Evolutionary conservation across 2,329 filamentous ascomycete genomes (phyloP).

Genomic region (Talaromyces sp.): DNA sequence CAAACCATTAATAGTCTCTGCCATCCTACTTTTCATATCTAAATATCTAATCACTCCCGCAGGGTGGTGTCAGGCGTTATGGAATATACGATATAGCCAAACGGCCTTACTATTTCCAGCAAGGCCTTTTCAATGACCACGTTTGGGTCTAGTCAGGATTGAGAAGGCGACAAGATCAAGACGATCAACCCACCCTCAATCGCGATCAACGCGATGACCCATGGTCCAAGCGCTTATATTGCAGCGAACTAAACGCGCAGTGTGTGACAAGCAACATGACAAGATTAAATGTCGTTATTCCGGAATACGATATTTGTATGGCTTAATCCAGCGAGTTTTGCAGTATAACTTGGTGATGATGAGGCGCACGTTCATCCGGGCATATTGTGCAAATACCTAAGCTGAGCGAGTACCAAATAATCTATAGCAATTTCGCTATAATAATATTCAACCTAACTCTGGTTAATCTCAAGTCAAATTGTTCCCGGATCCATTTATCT

Average conservation of each 20-base stretch:
- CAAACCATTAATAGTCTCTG: not conserved
- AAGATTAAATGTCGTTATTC: too few relatives aligned
- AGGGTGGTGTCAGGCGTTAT: too few relatives aligned
- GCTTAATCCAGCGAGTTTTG: too few relatives aligned
- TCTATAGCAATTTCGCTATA: not conserved
- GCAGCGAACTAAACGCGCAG: not conserved
- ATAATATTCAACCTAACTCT: not conserved
- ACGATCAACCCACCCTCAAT: not conserved
- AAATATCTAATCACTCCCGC: too few relatives aligned
- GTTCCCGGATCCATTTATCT: not conserved
- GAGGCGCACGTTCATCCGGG: not conserved
- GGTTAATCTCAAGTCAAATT: not conserved
- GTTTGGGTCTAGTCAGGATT: not conserved
- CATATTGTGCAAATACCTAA: not conserved
- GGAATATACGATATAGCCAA: too few relatives aligned
- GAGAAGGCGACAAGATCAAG: not conserved
- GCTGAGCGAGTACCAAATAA: not conserved
- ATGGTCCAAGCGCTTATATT: not conserved
- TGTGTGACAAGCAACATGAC: not conserved
- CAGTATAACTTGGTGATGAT: not conserved
- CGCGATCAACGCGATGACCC: not conserved
- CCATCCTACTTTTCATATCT: not conserved
- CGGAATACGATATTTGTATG: too few relatives aligned
- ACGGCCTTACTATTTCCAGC: too few relatives aligned
- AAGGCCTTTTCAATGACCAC: too few relatives aligned